A percentile compares a stretch with the other conserved stretches of the same genome.
These are phyloP conservation scores for Candida michaelii DNA, from an alignment of 805 yeast genomes.

Conservation along the genomic window DNA sequence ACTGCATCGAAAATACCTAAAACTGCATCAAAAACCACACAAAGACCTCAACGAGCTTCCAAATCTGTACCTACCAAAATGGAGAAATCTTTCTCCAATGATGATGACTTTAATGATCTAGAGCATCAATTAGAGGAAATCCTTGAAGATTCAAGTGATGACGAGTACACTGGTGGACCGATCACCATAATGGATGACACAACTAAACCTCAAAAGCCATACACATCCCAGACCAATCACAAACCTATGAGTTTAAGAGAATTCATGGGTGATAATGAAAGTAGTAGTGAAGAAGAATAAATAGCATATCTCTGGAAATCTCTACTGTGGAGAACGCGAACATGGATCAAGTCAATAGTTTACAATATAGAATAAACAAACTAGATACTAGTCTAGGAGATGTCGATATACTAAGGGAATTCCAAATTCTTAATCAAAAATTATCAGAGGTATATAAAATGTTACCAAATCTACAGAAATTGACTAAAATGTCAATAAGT, in stretches of 20 bases:
- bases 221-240: conserved; percentile 4
- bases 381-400: conserved; percentile 3
- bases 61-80: not conserved
- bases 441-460: conserved; percentile 1
- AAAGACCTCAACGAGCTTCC: not conserved
- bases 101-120: conserved; percentile 43
- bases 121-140: conserved; percentile 45
- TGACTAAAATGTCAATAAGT: not conserved
- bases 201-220: conserved; percentile 3
- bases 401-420: not conserved
- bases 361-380: conserved; percentile 3
- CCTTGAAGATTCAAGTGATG: conserved; percentile 24
- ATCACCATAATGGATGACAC: conserved; percentile 7
- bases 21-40: not conserved
- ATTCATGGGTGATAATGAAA: conserved; percentile 30
- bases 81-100: conserved; percentile 11
- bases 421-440: not conserved
- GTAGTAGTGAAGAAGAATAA: conserved; percentile 31
- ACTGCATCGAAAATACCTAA: not conserved
- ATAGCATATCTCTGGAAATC: not conserved
- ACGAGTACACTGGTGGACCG: conserved; percentile 15
- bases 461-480: conserved; percentile 4
- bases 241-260: conserved; percentile 44
- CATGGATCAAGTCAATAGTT: not conserved
- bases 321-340: conserved; percentile 2